Conservation (phyloP, 1,284 basidiomycete species). For the Cryptococcus maquisensis region DNA sequence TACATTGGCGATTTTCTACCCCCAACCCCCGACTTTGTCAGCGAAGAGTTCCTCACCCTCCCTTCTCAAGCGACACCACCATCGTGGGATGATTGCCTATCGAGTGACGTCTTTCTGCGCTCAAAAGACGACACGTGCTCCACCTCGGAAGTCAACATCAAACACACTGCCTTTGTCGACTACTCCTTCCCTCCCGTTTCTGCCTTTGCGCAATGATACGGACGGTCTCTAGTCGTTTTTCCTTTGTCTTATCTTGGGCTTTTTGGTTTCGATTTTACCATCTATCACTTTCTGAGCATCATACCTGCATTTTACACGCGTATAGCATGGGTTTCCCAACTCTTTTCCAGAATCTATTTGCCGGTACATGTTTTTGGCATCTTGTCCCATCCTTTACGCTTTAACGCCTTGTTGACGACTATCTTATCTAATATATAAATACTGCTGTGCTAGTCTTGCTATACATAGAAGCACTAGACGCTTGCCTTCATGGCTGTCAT, state of each 20-base stretch:
- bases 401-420: neutral
- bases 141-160: neutral
- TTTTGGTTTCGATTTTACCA: neutral
- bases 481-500: too few species aligned
- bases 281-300: neutral
- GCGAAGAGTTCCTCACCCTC: conserved; percentile 8
- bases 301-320: too few species aligned
- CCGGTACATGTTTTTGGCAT: neutral
- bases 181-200: neutral
- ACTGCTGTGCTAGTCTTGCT: too few species aligned
- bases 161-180: neutral
- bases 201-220: neutral
- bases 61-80: neutral
- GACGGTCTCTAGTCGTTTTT: neutral
- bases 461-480: too few species aligned
- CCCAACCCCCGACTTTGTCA: conserved; percentile 28
- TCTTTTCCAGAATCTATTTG: too few species aligned
- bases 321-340: too few species aligned
- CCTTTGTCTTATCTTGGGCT: neutral
- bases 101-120: conserved; percentile 2
- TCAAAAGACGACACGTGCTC: neutral
- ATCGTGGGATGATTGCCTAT: conserved; percentile 6
- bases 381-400: neutral
- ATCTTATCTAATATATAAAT: neutral
- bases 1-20: conserved; percentile 35